These are phyloP conservation scores for Voacanga thouarsii DNA, from an alignment of 257 asterid species.

Conservation along the genomic window DNA sequence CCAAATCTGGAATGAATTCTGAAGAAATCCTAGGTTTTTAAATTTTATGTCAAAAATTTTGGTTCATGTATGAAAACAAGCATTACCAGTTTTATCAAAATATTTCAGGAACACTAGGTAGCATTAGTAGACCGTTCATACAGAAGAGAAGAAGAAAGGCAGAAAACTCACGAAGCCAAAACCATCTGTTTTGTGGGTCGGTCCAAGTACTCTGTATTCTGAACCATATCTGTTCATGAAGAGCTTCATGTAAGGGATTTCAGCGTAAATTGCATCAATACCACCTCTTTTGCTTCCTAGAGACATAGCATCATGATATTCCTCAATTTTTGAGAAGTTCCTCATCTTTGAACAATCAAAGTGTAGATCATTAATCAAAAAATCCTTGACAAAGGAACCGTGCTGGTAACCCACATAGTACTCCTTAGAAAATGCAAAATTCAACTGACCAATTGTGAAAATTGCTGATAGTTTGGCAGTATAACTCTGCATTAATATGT, in stretches of 20 bases:
- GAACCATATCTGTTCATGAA: slow-evolving; percentile 40
- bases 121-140: not conserved
- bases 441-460: slow-evolving; percentile 50
- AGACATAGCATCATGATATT: slow-evolving; percentile 18
- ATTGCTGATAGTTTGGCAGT: slow-evolving; percentile 61
- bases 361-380: slow-evolving; percentile 23
- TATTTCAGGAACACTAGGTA: not conserved
- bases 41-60: too few relatives aligned
- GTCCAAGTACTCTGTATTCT: slow-evolving; percentile 38
- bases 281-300: slow-evolving; percentile 23
- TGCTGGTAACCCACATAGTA: slow-evolving; percentile 38
- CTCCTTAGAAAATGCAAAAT: slow-evolving; percentile 31
- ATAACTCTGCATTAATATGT: slow-evolving; percentile 59
- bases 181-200: slow-evolving; percentile 45
- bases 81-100: not conserved
- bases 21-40: not conserved
- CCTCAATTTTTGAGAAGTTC: slow-evolving; percentile 13
- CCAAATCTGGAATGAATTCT: too few relatives aligned
- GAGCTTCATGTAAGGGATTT: slow-evolving; percentile 35
- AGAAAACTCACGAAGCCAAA: slow-evolving; percentile 47
- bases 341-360: slow-evolving; percentile 8
- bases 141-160: not conserved
- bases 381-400: slow-evolving; percentile 40
- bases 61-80: not conserved
- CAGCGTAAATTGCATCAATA: slow-evolving; percentile 22